phyloP scores from a whole-genome alignment of 106 monocot species.

The Dendrobium officinale region DNA sequence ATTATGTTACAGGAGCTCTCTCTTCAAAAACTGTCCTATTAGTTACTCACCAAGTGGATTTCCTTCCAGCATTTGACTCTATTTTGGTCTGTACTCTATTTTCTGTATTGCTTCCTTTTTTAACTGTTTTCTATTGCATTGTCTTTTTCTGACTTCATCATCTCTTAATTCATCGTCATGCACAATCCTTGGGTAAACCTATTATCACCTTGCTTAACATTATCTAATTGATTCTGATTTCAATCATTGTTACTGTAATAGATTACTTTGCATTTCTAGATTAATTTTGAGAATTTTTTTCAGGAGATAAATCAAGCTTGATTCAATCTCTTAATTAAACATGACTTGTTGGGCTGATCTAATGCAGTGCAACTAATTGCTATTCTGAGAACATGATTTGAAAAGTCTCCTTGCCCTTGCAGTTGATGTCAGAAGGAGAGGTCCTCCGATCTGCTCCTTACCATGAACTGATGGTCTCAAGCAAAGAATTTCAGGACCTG shows the following conservation, averaged over 20 bases:
- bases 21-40: constrained; percentile 45
- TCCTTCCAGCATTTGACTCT: constrained; percentile 51
- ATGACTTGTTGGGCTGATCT: background rate
- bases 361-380: background rate
- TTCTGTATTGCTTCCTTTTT: background rate
- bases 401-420: constrained; percentile 13
- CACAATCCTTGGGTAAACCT: background rate
- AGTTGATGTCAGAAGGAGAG: constrained; percentile 90
- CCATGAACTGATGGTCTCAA: constrained; percentile 42
- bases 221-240: background rate
- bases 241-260: background rate
- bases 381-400: background rate
- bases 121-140: background rate
- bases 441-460: constrained; percentile 56
- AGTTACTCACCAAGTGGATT: constrained; percentile 70
- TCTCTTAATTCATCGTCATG: background rate
- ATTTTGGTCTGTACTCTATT: constrained; percentile 32
- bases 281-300: background rate
- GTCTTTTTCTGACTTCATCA: background rate
- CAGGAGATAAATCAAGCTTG: constrained; percentile 6
- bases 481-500: constrained; percentile 69
- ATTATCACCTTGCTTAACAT: background rate
- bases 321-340: background rate
- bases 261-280: background rate
- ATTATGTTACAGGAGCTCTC: constrained; percentile 45